Conservation (phyloP, 257 asterid genomes). For the Primulina eburnea region DNA sequence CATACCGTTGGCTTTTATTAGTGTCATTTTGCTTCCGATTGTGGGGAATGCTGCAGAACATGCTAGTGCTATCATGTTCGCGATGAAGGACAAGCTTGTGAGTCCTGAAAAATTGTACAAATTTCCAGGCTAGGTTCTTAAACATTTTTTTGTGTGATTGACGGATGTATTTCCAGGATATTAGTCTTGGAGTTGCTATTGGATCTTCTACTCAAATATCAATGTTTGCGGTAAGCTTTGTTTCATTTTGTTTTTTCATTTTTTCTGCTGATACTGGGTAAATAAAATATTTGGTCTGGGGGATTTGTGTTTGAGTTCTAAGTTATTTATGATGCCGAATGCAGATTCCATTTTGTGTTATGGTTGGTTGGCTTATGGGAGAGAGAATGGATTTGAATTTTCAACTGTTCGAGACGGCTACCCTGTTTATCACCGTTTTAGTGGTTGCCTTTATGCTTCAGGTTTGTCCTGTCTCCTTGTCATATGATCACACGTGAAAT, state of each 20-base stretch:
- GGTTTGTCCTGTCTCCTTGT: conserved; percentile 42
- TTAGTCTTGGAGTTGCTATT: conserved; percentile 72
- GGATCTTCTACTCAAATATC: conserved; percentile 99
- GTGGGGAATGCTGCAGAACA: conserved; percentile 99
- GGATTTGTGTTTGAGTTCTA: neutral
- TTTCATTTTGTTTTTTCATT: too few species aligned
- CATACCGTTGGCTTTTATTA: conserved; percentile 77
- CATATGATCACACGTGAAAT: neutral
- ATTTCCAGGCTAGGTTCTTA: neutral
- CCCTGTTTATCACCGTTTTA: conserved; percentile 88
- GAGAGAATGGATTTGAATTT: conserved; percentile 96
- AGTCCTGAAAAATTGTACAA: conserved; percentile 14
- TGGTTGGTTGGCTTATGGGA: conserved; percentile 96
- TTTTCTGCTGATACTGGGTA: neutral
- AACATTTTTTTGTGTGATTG: neutral
- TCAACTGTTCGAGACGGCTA: conserved; percentile 95
- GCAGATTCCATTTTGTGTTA: conserved; percentile 99
- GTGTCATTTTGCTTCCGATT: conserved; percentile 84
- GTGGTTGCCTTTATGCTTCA: conserved; percentile 99
- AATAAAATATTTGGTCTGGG: neutral
- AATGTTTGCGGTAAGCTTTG: conserved; percentile 82
- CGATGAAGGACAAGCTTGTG: conserved; percentile 74
- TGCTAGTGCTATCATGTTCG: conserved; percentile 98
- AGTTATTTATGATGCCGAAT: conserved; percentile 18
- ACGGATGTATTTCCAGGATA: neutral